These are phyloP conservation scores for Fusarium musae DNA, from an alignment of 2,329 filamentous ascomycete genomes.

Conservation along the genomic window DNA sequence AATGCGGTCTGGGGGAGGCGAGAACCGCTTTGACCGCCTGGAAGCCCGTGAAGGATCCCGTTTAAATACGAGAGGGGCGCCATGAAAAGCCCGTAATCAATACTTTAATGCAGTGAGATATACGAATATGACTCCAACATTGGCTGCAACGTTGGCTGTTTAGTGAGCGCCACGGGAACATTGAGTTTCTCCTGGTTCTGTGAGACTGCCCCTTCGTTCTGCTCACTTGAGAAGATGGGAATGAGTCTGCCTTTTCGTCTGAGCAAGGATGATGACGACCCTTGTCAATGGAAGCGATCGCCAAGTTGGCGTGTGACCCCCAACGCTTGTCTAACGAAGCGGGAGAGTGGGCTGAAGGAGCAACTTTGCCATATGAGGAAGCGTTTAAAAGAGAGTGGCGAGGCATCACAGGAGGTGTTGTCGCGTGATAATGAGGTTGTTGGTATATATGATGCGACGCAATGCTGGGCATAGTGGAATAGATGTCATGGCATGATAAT, in stretches of 20 bases:
- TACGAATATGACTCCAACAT: conserved; percentile 14
- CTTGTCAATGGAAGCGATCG: conserved; percentile 31
- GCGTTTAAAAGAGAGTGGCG: conserved; percentile 29
- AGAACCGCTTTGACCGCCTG: conserved; percentile 43
- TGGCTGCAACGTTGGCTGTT: conserved; percentile 5
- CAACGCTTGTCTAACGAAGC: conserved; percentile 34
- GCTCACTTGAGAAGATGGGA: neutral
- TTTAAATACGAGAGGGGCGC: conserved; percentile 34
- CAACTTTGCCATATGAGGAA: conserved; percentile 39
- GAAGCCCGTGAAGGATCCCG: conserved; percentile 39
- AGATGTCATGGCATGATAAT: conserved; percentile 4
- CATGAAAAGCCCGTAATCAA: conserved; percentile 40
- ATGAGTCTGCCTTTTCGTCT: neutral
- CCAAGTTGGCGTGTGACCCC: conserved; percentile 38
- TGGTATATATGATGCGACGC: neutral
- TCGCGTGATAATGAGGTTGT: conserved; percentile 24
- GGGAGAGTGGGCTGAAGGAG: conserved; percentile 31
- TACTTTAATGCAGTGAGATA: conserved; percentile 29
- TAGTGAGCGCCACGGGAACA: conserved; percentile 6
- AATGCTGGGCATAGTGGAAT: neutral
- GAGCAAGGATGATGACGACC: conserved; percentile 33
- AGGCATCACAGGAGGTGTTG: conserved; percentile 5
- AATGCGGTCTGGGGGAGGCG: conserved; percentile 39
- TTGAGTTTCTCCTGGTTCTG: conserved; percentile 28
- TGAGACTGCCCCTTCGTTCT: neutral